Percentiles rank a stretch among this genome's conserved stretches.
Conservation (phyloP, 495 filamentous ascomycete genomes). For the Choiromyces venosus region DNA sequence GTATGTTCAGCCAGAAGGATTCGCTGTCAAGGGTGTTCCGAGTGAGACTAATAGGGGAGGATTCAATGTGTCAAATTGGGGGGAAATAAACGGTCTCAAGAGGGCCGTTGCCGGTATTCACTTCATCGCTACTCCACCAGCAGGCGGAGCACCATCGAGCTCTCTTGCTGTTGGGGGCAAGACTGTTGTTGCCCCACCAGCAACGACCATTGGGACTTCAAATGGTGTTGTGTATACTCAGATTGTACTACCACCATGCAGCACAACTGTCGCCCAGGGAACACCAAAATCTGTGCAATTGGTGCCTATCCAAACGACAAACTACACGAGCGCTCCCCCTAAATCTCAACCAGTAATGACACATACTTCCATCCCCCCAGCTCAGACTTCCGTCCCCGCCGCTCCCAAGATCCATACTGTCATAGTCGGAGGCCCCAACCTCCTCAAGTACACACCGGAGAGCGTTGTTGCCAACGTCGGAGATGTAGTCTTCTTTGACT, state of each 20-base stretch:
- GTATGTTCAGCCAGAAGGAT: constrained; percentile 27
- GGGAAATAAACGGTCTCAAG: constrained; percentile 22
- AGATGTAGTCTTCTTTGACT: constrained; percentile 42
- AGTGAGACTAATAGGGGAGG: constrained; percentile 6
- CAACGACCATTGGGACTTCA: neutral
- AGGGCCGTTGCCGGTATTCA: constrained; percentile 29
- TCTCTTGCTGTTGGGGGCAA: neutral
- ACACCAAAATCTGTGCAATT: neutral
- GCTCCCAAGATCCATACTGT: constrained; percentile 30
- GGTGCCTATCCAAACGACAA: neutral
- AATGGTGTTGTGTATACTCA: neutral
- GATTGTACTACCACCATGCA: constrained; percentile 11
- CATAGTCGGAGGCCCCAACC: constrained; percentile 32
- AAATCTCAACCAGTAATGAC: neutral
- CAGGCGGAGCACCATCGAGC: neutral
- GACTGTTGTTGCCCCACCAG: neutral
- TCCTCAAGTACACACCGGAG: constrained; percentile 36
- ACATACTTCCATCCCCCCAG: neutral
- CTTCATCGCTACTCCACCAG: constrained; percentile 19
- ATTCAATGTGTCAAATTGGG: constrained; percentile 30
- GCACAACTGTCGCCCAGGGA: constrained; percentile 2
- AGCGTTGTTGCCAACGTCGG: constrained; percentile 37
- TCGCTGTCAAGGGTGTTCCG: constrained; percentile 20
- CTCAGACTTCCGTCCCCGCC: neutral
- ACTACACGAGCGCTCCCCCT: constrained; percentile 2